phyloP scores from a whole-genome alignment of 2,329 filamentous ascomycete species.

The Colletotrichum scovillei region DNA sequence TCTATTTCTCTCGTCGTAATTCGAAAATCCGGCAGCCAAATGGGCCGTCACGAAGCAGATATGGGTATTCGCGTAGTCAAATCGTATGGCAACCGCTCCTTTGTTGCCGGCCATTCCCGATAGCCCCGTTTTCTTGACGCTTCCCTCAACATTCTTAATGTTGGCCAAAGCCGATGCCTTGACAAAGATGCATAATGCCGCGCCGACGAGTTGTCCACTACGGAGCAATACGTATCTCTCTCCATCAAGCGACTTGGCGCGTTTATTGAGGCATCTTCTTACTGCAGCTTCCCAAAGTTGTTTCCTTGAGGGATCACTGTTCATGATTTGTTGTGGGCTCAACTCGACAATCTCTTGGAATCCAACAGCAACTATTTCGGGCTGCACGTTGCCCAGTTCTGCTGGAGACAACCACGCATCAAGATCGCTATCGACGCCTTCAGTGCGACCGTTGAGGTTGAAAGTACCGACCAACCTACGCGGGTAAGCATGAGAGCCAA shows the following conservation, averaged over 20 bases:
- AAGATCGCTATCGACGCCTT: constrained; percentile 82
- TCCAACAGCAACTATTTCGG: constrained; percentile 88
- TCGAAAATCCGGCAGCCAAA: constrained; percentile 93
- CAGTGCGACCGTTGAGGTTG: constrained; percentile 90
- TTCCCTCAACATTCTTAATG: constrained; percentile 97
- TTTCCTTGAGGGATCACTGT: constrained; percentile 89
- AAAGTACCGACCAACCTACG: constrained; percentile 80
- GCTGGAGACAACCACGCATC: constrained; percentile 86
- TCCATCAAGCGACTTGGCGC: constrained; percentile 71
- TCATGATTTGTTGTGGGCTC: constrained; percentile 98
- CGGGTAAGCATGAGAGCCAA: constrained; percentile 38
- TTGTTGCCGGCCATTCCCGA: constrained; percentile 99
- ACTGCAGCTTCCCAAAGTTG: constrained; percentile 89
- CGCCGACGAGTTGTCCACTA: constrained; percentile 94
- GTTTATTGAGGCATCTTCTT: constrained; percentile 78
- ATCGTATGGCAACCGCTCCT: constrained; percentile 93
- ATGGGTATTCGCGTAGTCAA: constrained; percentile 93
- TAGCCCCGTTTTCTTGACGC: constrained; percentile 92
- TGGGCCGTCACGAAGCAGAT: constrained; percentile 97
- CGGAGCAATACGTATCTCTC: constrained; percentile 90
- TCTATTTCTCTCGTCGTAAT: constrained; percentile 94
- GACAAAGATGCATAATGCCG: constrained; percentile 92
- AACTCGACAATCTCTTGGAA: constrained; percentile 99
- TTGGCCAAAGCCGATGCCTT: constrained; percentile 79
- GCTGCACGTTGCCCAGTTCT: constrained; percentile 68